Conservation (phyloP, 805 yeast genomes). For the Candida ulmi region DNA sequence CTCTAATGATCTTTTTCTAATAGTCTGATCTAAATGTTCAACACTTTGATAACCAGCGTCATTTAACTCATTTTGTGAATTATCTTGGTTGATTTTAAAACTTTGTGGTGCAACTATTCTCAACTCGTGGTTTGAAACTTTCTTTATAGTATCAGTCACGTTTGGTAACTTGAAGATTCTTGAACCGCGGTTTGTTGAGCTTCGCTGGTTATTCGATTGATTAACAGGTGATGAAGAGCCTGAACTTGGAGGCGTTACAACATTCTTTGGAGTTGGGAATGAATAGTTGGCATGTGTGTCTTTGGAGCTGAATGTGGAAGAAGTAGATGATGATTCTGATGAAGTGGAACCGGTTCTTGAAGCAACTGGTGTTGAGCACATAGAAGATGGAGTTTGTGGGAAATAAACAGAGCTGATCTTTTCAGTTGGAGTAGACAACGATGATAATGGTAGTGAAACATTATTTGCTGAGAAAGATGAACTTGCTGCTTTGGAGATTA, state of each 20-base stretch:
- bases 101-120: slow-evolving; percentile 3
- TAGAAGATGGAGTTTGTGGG: slow-evolving; percentile 14
- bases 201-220: not conserved
- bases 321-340: slow-evolving; percentile 8
- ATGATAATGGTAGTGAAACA: not conserved
- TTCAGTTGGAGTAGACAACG: slow-evolving; percentile 20
- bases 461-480: not conserved
- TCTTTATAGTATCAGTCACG: slow-evolving; percentile 1
- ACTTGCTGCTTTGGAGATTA: not conserved
- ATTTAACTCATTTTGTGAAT: not conserved
- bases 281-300: not conserved
- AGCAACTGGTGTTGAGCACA: not conserved
- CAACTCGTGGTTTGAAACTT: slow-evolving; percentile 5
- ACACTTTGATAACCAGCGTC: not conserved
- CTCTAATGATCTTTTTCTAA: slow-evolving; percentile 1
- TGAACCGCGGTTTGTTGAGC: not conserved
- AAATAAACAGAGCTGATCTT: slow-evolving; percentile 15
- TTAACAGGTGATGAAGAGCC: slow-evolving; percentile 16
- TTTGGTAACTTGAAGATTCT: slow-evolving; percentile 1
- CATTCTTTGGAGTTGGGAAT: not conserved
- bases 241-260: slow-evolving; percentile 16
- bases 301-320: slow-evolving; percentile 10
- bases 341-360: slow-evolving; percentile 10
- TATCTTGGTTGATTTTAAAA: not conserved
- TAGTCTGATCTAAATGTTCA: not conserved